A percentile compares a stretch with the other conserved stretches of the same genome.
Conservation (phyloP, 225 moss, liverwort and hornwort species). For the Rhytidiadelphus loreus region DNA sequence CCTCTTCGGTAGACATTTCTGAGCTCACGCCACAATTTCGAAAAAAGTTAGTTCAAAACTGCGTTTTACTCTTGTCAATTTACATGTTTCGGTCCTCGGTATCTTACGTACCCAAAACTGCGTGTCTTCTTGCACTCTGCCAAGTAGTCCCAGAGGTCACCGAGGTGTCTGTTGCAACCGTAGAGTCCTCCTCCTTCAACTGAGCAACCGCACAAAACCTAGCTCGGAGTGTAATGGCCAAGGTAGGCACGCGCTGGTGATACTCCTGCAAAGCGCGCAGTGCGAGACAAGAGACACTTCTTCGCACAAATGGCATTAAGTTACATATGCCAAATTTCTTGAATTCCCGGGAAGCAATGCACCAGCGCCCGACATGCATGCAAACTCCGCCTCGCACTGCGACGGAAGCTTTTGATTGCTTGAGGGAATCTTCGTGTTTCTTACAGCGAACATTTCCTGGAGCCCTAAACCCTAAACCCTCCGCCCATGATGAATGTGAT, state of each 20-base stretch:
- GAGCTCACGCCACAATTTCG: neutral
- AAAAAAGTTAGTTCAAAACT: neutral
- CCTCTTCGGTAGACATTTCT: slow-evolving; percentile 77
- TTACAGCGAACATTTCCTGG: neutral
- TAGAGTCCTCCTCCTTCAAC: neutral
- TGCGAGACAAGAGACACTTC: neutral
- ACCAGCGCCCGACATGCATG: no score
- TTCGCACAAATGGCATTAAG: neutral
- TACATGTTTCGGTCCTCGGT: neutral
- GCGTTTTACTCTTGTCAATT: neutral
- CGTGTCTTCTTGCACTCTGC: neutral
- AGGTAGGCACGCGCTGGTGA: neutral
- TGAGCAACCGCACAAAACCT: neutral
- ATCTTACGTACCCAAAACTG: neutral
- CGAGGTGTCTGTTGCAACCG: neutral
- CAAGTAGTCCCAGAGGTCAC: neutral
- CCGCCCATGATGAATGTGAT: neutral
- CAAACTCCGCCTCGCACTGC: neutral
- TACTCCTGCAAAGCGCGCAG: neutral
- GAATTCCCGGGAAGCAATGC: neutral
- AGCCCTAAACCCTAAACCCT: neutral
- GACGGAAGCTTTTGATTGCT: neutral
- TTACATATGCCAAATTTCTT: neutral
- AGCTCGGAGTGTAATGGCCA: neutral
- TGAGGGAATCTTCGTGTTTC: neutral